Percentiles rank a stretch among this genome's conserved stretches.
Conservation (phyloP, 169 alveolate genomes). For the Plasmodium billcollinsi region DNA sequence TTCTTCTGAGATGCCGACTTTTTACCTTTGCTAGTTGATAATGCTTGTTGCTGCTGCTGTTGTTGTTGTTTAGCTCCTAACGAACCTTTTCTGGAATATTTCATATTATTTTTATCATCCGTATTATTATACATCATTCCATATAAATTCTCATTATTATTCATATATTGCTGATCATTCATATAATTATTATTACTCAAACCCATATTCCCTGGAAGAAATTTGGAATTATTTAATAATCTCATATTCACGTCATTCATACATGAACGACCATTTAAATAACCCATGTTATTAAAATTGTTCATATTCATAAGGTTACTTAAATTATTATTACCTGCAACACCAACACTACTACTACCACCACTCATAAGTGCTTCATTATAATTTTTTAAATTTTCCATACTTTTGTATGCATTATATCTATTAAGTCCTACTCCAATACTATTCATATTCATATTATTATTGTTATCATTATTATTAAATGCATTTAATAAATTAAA, state of each 20-base stretch:
- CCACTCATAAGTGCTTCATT: constrained; percentile 5
- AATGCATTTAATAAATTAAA: not conserved
- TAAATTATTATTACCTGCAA: not conserved
- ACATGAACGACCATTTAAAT: constrained; percentile 26
- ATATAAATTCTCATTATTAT: not conserved
- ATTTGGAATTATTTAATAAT: constrained; percentile 11
- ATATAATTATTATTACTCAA: not conserved
- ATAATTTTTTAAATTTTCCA: constrained; percentile 10
- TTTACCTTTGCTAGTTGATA: not conserved
- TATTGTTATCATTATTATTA: constrained; percentile 8
- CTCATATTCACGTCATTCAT: constrained; percentile 43
- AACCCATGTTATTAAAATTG: constrained; percentile 26
- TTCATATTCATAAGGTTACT: constrained; percentile 13
- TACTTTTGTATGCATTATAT: not conserved
- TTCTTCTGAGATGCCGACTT: constrained; percentile 4
- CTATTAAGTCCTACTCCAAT: not conserved
- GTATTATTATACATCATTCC: not conserved
- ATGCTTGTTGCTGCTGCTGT: not conserved
- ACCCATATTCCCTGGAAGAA: not conserved
- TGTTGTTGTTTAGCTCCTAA: not conserved
- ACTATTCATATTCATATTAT: constrained; percentile 1
- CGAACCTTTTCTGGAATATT: constrained; percentile 2
- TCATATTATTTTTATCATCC: constrained; percentile 1
- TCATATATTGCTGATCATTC: not conserved
- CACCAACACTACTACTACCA: not conserved